Conservation (phyloP, 345 rosid genomes). For the Dipteronia dyeriana region DNA sequence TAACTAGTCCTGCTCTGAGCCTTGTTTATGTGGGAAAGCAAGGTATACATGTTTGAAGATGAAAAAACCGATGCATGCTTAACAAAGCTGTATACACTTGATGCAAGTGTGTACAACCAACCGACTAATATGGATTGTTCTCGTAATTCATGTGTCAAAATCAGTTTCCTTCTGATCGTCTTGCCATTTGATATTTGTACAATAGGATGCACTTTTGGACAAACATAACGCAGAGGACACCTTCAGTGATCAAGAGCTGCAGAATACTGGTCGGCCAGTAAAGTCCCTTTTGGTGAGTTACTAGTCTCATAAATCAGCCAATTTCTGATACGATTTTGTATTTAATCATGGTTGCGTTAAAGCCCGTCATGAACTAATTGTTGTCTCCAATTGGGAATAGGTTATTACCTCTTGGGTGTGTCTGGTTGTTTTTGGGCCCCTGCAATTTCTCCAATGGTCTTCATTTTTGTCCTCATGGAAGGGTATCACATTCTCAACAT, state of each 20-base stretch:
- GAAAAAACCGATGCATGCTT: neutral
- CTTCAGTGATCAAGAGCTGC: constrained; percentile 64
- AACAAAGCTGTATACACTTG: neutral
- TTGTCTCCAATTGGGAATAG: constrained; percentile 33
- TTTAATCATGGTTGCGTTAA: neutral
- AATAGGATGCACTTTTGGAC: constrained; percentile 83
- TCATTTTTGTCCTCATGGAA: constrained; percentile 80
- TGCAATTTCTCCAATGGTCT: constrained; percentile 66
- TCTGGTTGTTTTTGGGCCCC: constrained; percentile 48
- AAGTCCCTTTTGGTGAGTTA: constrained; percentile 70
- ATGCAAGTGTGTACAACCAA: neutral
- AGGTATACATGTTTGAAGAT: neutral
- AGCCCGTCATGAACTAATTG: constrained; percentile 9
- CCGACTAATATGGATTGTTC: neutral
- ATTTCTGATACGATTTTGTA: neutral
- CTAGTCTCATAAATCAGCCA: neutral
- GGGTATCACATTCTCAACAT: constrained; percentile 55
- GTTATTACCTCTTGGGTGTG: constrained; percentile 67
- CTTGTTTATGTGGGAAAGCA: constrained; percentile 2
- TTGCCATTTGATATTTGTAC: constrained; percentile 16
- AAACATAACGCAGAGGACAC: constrained; percentile 64
- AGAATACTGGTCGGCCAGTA: constrained; percentile 63
- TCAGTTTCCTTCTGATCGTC: constrained; percentile 11
- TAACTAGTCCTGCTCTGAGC: neutral
- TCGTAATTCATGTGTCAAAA: neutral